Evolutionary conservation across 1,139 yeast genomes (phyloP), one percentile per base, ranked within the genome.

Genomic region (Entelexis sorbosivorans): DNA sequence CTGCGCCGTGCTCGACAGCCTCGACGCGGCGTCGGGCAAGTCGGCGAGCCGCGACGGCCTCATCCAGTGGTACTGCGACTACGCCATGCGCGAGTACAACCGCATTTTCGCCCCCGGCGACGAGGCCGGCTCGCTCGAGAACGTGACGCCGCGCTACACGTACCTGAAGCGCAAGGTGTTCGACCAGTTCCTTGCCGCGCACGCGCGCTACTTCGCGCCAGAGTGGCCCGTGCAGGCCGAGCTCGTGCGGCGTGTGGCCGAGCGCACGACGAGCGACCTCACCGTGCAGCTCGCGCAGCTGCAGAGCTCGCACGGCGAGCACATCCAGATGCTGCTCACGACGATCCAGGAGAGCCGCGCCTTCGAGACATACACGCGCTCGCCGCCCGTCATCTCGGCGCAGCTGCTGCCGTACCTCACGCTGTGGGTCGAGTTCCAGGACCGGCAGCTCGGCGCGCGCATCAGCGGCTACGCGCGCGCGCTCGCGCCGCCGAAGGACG

Each of bases 81-180:
- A 74, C 39, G 81, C 83, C 57, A 72, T 91, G 52, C 76, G 76
- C 58, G 97, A 89, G 61, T 79, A 91, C 52, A 75, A 76, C 40
- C 71, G 77, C 24, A 86, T 91, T 14, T 91, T 91, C 67, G 76
- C 78, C 52, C 73, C 79, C 29, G 73, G 78, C 19, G 96, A 88
- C 60, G 98, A 89, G 66, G 97, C 98, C 0, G 96, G 96, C 0
- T 82, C 95, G 1, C 69, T 91, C 56, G 98, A 91, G 56, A 91
- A 91, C 65, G 69, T 91, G 45, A 75, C 79, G 19, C 72, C 97
- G 59, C 72, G 98, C 48, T 91, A 79, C 64, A 76, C 89, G 32
- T 91, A 84, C 65, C 82, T 87, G 66, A 81, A 82, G 59, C 57
- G 57, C 52, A 79, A 84, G 58, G 75, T 86, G 1, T 42, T 53